Evolutionary conservation across 2,329 filamentous ascomycete genomes (phyloP), one percentile per base, ranked within the genome.

Genomic region (Ophiosphaerella korrae): DNA sequence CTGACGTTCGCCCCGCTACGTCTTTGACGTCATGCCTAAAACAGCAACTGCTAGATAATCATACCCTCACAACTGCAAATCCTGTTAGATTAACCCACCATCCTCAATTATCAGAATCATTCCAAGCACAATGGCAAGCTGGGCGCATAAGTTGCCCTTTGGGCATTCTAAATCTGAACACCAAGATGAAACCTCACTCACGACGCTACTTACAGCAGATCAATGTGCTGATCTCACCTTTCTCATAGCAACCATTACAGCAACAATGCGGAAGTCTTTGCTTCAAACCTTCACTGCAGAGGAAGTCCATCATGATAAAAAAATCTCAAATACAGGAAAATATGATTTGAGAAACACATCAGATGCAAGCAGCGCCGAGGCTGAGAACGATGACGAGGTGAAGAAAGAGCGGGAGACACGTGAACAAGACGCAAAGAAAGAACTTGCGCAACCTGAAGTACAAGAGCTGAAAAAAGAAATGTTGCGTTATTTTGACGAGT

Each of bases 401-500:
- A 62, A 54, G 43, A 70, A 72, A 44, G 67, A 71, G 42, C 58
- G 54, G 34, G 40, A 59, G 32, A 58, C 62, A n/a, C 63, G 70
- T 7, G 66, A 71, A 45, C 52, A 68, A 55, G 68, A 70, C 47
- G 64, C 68, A 7, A 64, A 78, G 63, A 79, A 80, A 57, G 82
- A 84, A 52, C 68, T 84, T 8, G 77, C 75, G 14, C 74, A 74
- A 3, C 75, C 76, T 3, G 77, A 78, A 46, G 80, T 88, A 54
- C 75, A 81, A 50, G 87, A 90, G 62, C 74, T 92, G 62, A 92
- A 86, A 75, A 85, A 83, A 55, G 86, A 88, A 46, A 82, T 86
- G 1, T 70, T 95, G 5, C 76, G 80, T 6, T 86, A 88, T 67
- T 96, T 93, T 68, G 85, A 88, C 50, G 88, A 90, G 57, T 97